A percentile compares a stretch with the other conserved stretches of the same genome.
Conservation (phyloP, 2,329 filamentous ascomycete genomes). For the Sphaerulina populicola region DNA sequence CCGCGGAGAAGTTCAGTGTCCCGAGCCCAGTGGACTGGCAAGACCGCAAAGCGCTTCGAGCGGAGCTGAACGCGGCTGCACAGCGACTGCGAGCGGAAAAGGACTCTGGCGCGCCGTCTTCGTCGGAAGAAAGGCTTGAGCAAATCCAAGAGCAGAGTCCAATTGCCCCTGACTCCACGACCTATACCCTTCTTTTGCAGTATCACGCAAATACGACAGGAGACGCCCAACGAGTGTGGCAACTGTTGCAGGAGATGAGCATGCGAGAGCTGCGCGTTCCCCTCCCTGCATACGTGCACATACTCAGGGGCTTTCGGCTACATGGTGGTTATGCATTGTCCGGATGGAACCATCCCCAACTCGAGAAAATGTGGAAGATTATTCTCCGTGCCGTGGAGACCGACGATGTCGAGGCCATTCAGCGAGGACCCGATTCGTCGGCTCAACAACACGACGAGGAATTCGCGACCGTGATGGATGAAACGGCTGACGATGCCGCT, state of each 20-base stretch:
- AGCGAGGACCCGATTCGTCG: background rate
- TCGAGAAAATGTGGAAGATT: slow-evolving; percentile 59
- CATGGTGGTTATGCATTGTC: slow-evolving; percentile 61
- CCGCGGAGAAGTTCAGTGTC: slow-evolving; percentile 35
- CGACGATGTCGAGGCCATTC: background rate
- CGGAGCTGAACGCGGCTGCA: slow-evolving; percentile 41
- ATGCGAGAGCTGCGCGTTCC: slow-evolving; percentile 59
- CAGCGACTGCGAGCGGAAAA: slow-evolving; percentile 40
- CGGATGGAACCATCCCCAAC: slow-evolving; percentile 62
- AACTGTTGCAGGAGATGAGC: slow-evolving; percentile 74
- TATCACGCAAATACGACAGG: slow-evolving; percentile 63
- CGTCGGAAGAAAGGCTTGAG: slow-evolving; percentile 28
- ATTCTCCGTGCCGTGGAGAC: slow-evolving; percentile 43
- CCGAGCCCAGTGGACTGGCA: slow-evolving; percentile 36
- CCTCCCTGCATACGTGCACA: slow-evolving; percentile 65
- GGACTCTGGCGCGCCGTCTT: slow-evolving; percentile 32
- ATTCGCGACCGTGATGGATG: background rate
- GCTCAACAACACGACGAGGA: background rate
- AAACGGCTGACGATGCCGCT: background rate
- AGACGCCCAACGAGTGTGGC: slow-evolving; percentile 60
- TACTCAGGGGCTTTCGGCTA: slow-evolving; percentile 72
- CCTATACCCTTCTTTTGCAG: slow-evolving; percentile 70
- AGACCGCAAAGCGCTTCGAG: slow-evolving; percentile 38
- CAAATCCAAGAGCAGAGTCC: slow-evolving; percentile 57
- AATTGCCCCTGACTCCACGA: slow-evolving; percentile 65